A percentile compares a stretch with the other conserved stretches of the same genome.
These are phyloP conservation scores for Kwoniella shivajii DNA, from an alignment of 1,284 basidiomycete species.

Conservation along the genomic window DNA sequence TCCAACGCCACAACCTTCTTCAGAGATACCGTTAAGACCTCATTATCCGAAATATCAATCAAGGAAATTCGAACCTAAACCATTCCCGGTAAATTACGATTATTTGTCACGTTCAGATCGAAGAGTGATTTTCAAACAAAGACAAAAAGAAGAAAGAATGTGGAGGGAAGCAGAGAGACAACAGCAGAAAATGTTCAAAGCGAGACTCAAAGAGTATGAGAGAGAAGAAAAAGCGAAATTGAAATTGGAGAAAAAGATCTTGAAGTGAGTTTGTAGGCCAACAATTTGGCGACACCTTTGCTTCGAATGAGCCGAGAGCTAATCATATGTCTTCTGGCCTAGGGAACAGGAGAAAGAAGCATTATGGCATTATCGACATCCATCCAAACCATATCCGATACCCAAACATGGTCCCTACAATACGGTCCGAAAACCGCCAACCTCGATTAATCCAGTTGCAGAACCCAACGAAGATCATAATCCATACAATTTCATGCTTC, in stretches of 20 bases:
- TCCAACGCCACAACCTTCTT: not conserved
- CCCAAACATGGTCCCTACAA: not conserved
- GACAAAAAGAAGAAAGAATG: conserved; percentile 9
- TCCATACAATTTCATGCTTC: conserved; percentile 25
- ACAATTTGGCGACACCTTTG: too few relatives aligned
- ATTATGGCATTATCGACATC: conserved; percentile 20
- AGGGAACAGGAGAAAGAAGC: conserved; percentile 15
- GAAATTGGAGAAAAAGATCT: conserved; percentile 13
- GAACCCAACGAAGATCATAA: not conserved
- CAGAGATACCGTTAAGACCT: not conserved
- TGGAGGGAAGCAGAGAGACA: conserved; percentile 21
- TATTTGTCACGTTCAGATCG: not conserved
- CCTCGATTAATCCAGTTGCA: not conserved
- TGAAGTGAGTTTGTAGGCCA: conserved; percentile 16
- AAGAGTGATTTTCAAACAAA: conserved; percentile 11
- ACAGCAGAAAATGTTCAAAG: conserved; percentile 23
- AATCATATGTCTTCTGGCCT: not conserved
- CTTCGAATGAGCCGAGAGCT: not conserved
- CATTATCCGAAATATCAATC: too few relatives aligned
- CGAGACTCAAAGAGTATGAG: conserved; percentile 16
- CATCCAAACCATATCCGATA: conserved; percentile 6
- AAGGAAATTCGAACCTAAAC: not conserved
- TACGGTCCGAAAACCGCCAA: not conserved
- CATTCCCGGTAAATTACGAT: conserved; percentile 10
- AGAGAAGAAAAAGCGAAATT: conserved; percentile 15